These are phyloP conservation scores for Croton laevigatus DNA, from an alignment of 441 rosid genomes.

Conservation along the genomic window DNA sequence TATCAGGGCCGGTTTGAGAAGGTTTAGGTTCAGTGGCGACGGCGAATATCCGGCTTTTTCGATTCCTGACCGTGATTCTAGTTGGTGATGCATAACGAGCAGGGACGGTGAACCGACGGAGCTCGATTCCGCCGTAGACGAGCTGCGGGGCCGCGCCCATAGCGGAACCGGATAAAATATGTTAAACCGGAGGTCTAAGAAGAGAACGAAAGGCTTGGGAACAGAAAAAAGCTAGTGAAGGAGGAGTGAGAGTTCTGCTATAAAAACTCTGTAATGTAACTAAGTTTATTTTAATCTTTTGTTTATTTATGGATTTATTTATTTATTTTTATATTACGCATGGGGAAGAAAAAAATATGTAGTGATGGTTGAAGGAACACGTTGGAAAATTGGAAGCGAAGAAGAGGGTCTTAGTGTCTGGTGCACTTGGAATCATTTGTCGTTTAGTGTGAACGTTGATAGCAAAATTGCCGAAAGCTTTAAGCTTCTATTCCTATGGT, in stretches of 20 bases:
- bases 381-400: slow-evolving; percentile 50
- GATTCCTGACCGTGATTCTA: slow-evolving; percentile 35
- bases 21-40: slow-evolving; percentile 78
- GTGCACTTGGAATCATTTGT: not conserved
- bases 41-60: slow-evolving; percentile 42
- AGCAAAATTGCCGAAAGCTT: too few species aligned
- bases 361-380: slow-evolving; percentile 44
- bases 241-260: not conserved
- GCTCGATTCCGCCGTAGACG: slow-evolving; percentile 55
- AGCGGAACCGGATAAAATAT: slow-evolving; percentile 14
- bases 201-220: slow-evolving; percentile 4
- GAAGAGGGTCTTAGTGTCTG: not conserved
- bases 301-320: too few species aligned
- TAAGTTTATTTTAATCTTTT: not conserved
- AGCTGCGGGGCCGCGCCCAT: slow-evolving; percentile 78
- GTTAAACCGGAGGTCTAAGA: not conserved
- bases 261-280: not conserved
- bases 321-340: not conserved
- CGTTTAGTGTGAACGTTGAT: too few species aligned
- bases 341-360: not conserved
- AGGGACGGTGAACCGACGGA: slow-evolving; percentile 36
- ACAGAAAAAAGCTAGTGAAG: not conserved
- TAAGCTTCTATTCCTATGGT: not conserved
- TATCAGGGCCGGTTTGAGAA: slow-evolving; percentile 32
- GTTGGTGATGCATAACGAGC: slow-evolving; percentile 22